Conservation (phyloP, 1,284 basidiomycete genomes). For the Irpex rosettiformis region DNA sequence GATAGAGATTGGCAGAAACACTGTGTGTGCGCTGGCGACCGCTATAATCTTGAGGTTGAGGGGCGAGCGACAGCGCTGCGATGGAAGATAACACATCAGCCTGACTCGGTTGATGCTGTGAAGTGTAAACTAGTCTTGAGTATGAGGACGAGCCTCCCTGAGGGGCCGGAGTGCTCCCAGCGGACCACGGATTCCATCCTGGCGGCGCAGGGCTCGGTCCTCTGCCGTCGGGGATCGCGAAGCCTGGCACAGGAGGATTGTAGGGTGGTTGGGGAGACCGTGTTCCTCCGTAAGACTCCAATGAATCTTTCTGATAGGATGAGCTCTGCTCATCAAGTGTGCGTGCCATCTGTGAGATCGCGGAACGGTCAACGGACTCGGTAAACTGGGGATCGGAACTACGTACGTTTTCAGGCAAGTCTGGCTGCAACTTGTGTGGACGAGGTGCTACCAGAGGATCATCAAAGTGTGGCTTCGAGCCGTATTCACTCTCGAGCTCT, state of each 20-base stretch:
- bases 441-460: constrained; percentile 64
- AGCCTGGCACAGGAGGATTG: constrained; percentile 22
- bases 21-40: not conserved
- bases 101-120: constrained; percentile 5
- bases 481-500: constrained; percentile 20
- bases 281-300: not conserved
- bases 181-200: constrained; percentile 31
- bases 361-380: constrained; percentile 4
- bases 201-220: constrained; percentile 24
- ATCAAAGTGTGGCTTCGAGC: constrained; percentile 45
- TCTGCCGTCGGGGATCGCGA: constrained; percentile 18
- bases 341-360: constrained; percentile 53
- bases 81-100: constrained; percentile 20
- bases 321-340: constrained; percentile 38
- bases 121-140: constrained; percentile 22
- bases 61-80: constrained; percentile 18
- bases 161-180: constrained; percentile 18
- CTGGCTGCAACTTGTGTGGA: constrained; percentile 61
- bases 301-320: constrained; percentile 17
- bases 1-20: constrained; percentile 10
- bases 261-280: constrained; percentile 15
- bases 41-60: constrained; percentile 7
- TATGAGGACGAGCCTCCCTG: constrained; percentile 18
- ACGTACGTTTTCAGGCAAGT: constrained; percentile 61
- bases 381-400: constrained; percentile 11